Evolutionary conservation across 805 yeast species (phyloP), one percentile per base, ranked within the genome.

Genomic region (Metschnikowia henanensis): DNA sequence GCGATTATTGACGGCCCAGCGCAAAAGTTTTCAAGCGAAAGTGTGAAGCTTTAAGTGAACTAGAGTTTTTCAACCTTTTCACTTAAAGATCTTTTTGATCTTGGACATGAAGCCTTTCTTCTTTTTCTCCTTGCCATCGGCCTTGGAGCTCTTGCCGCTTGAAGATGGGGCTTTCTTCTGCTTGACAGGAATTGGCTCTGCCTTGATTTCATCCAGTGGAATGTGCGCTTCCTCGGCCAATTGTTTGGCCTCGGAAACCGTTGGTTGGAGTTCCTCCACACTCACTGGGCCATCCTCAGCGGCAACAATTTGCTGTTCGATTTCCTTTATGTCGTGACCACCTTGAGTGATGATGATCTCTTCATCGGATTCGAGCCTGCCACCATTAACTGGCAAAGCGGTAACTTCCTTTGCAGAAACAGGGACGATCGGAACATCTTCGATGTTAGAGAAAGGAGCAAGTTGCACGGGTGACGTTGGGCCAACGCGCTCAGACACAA

Each of bases 291-390:
- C 66, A 26, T 61, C 61, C 50, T 61, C 70, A 41, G 59, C 57
- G 36, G 71, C 70, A 30, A 57, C 59, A 39, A 69, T 58, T 34
- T 64, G 66, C 35, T 65, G 61, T 43, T 61, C 69, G 38, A 66
- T 57, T 25, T 62, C 66, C 30, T 59, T 52, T 33, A 48, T 45
- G 35, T 59, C 55, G 20, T 42, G 43, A 4, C 57, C 59, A 21
- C 74, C 75, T 38, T 64, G 65, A n/a, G 74, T 70, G 37, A 69
- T 58, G 39, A 70, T 59, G 39, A 71, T 68, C 49, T 67, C 73
- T 44, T 68, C 75, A 17, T 58, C 67, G 23, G 50, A 36, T 3
- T 47, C 62, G 31, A 41, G 39, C 17, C 41, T 41, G 20, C 47
- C 46, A 13, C 47, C 42, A 35, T 50, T 49, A 6, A 52, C 51